Evolutionary conservation across 2,329 filamentous ascomycete species (phyloP).

Genomic region (Cladosporium cucumerinum): DNA sequence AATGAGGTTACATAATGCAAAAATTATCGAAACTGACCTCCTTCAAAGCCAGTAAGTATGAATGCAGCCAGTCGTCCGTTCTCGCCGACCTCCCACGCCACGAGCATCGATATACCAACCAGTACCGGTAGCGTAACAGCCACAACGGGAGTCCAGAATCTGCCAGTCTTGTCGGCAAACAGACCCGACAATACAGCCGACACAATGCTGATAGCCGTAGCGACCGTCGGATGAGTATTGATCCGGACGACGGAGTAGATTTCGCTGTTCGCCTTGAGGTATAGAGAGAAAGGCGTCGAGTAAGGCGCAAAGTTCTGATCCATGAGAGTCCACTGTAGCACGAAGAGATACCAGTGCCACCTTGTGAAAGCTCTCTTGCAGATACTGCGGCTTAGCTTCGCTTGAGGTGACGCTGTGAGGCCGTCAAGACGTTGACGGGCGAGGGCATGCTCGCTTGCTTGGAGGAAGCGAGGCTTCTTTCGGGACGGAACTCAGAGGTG

Average conservation of each 20-base stretch:
- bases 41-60: constrained; percentile 40
- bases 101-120: constrained; percentile 35
- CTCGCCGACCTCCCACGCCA: constrained; percentile 40
- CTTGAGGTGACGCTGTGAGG: not conserved
- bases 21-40: constrained; percentile 13
- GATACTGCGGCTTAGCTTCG: not conserved
- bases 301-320: constrained; percentile 39
- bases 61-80: constrained; percentile 38
- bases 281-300: constrained; percentile 40
- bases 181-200: constrained; percentile 35
- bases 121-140: constrained; percentile 36
- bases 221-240: constrained; percentile 43
- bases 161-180: constrained; percentile 34
- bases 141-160: constrained; percentile 38
- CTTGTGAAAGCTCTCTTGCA: not conserved
- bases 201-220: constrained; percentile 40
- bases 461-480: constrained; percentile 51
- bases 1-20: no score
- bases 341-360: constrained; percentile 1
- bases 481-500: constrained; percentile 42
- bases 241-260: constrained; percentile 38
- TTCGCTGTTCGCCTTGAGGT: constrained; percentile 34
- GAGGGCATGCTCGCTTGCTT: constrained; percentile 19
- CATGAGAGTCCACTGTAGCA: constrained; percentile 37
- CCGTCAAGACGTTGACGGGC: not conserved